Conservation (phyloP, 176 grass and related monocot species). For the Musa acuminata region DNA sequence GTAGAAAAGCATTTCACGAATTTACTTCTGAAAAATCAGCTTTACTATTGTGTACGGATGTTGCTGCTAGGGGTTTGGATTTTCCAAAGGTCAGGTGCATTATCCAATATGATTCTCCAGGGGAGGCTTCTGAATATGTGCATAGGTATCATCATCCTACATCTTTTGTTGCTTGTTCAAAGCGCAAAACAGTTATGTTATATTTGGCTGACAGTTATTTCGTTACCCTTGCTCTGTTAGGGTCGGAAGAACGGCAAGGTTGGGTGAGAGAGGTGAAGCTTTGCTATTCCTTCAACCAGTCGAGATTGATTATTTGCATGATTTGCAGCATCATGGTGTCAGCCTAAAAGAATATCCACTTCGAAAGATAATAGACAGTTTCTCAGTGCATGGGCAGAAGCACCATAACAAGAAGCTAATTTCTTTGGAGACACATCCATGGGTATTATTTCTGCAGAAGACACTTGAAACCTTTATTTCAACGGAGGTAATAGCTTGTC, state of each 20-base stretch:
- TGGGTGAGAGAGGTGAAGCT: slow-evolving; percentile 85
- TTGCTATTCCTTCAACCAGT: slow-evolving; percentile 86
- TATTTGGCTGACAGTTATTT: not conserved
- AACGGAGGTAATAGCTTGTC: slow-evolving; percentile 43
- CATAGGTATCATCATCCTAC: slow-evolving; percentile 52
- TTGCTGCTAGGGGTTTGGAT: slow-evolving; percentile 85
- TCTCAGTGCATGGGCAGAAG: slow-evolving; percentile 44
- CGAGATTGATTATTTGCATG: slow-evolving; percentile 79
- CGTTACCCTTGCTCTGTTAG: slow-evolving; percentile 21
- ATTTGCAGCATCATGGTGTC: slow-evolving; percentile 71
- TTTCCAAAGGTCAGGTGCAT: slow-evolving; percentile 88
- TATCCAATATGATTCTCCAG: slow-evolving; percentile 95
- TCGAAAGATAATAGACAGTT: slow-evolving; percentile 71
- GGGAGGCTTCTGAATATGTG: slow-evolving; percentile 95
- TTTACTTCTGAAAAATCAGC: slow-evolving; percentile 86
- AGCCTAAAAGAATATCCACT: slow-evolving; percentile 72
- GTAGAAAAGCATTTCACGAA: slow-evolving; percentile 67
- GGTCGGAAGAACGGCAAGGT: slow-evolving; percentile 92
- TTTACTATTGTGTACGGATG: slow-evolving; percentile 75
- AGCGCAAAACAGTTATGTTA: not conserved
- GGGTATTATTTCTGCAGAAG: slow-evolving; percentile 72
- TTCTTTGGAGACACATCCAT: slow-evolving; percentile 83
- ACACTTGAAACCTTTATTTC: slow-evolving; percentile 59
- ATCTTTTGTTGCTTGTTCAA: not conserved
- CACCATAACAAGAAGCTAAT: slow-evolving; percentile 46